Evolutionary conservation across 2,329 filamentous ascomycete species (phyloP).

Genomic region (Fusarium caatingaense): DNA sequence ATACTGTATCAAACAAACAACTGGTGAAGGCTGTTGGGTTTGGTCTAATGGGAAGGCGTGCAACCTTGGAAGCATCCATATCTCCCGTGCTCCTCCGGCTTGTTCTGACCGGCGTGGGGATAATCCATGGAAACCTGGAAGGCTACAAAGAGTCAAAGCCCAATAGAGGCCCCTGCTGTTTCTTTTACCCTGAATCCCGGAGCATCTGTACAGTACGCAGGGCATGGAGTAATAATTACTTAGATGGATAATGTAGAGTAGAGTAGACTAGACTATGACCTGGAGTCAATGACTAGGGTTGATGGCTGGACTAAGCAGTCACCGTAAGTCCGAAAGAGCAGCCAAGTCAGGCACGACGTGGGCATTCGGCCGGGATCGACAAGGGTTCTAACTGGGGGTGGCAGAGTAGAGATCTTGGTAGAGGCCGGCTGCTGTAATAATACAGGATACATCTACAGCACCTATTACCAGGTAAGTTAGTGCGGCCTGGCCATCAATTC

Average conservation of each 20-base stretch:
- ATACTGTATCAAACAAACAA: constrained; percentile 9
- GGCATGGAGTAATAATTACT: neutral
- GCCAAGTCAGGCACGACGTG: constrained; percentile 46
- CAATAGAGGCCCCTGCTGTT: constrained; percentile 19
- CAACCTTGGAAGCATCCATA: neutral
- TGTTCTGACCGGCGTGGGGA: neutral
- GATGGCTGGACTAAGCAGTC: constrained; percentile 17
- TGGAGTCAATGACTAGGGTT: constrained; percentile 21
- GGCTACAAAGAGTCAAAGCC: neutral
- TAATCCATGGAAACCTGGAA: neutral
- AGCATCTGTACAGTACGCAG: constrained; percentile 26
- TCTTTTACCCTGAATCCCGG: constrained; percentile 29
- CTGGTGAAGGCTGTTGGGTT: constrained; percentile 29
- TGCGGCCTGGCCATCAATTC: constrained; percentile 10
- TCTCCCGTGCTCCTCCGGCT: neutral
- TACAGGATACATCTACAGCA: neutral
- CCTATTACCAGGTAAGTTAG: neutral
- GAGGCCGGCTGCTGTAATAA: neutral
- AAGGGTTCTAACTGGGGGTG: constrained; percentile 37
- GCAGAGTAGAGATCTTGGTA: constrained; percentile 37
- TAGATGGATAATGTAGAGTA: neutral
- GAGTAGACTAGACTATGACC: neutral
- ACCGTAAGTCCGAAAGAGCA: constrained; percentile 32
- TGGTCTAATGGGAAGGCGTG: constrained; percentile 16
- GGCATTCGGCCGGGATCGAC: constrained; percentile 44